A percentile compares a stretch with the other conserved stretches of the same genome.
phyloP scores from a whole-genome alignment of 2,329 filamentous ascomycete species.

The Emericellopsis atlantica region DNA sequence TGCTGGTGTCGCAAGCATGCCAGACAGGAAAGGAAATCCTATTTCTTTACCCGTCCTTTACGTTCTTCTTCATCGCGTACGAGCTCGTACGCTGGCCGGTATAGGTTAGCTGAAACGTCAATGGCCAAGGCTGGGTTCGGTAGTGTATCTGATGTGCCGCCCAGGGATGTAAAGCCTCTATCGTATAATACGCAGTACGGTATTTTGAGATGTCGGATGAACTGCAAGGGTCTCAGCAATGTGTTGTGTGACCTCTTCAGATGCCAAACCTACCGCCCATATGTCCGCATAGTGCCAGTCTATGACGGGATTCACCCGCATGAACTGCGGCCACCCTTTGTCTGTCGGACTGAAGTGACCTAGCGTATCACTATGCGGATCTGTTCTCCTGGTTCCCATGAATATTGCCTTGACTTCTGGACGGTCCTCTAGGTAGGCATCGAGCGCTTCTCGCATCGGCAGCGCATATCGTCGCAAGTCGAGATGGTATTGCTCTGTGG shows the following conservation, averaged over 20 bases:
- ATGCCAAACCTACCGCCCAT: conserved; percentile 61
- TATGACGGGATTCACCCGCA: conserved; percentile 89
- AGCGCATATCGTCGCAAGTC: conserved; percentile 61
- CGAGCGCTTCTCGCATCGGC: conserved; percentile 73
- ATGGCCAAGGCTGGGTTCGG: conserved; percentile 66
- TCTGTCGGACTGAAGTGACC: conserved; percentile 82
- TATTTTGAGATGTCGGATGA: conserved; percentile 66
- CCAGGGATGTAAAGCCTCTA: conserved; percentile 79
- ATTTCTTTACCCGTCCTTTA: conserved; percentile 52
- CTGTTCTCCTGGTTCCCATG: conserved; percentile 66
- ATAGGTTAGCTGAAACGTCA: conserved; percentile 25
- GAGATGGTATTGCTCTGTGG: conserved; percentile 59
- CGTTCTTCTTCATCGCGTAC: conserved; percentile 66
- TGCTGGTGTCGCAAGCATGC: no score
- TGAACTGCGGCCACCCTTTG: conserved; percentile 78
- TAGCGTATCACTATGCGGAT: conserved; percentile 73
- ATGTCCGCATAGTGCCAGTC: conserved; percentile 91
- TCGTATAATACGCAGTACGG: conserved; percentile 85
- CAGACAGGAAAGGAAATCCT: conserved; percentile 1
- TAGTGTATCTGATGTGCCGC: conserved; percentile 76
- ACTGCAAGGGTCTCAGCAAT: conserved; percentile 30
- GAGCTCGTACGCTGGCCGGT: conserved; percentile 65
- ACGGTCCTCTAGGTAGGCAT: conserved; percentile 57
- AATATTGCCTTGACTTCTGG: conserved; percentile 48
- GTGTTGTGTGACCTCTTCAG: neutral